Conservation (phyloP, 1,284 basidiomycete genomes). For the Grifola frondosa region DNA sequence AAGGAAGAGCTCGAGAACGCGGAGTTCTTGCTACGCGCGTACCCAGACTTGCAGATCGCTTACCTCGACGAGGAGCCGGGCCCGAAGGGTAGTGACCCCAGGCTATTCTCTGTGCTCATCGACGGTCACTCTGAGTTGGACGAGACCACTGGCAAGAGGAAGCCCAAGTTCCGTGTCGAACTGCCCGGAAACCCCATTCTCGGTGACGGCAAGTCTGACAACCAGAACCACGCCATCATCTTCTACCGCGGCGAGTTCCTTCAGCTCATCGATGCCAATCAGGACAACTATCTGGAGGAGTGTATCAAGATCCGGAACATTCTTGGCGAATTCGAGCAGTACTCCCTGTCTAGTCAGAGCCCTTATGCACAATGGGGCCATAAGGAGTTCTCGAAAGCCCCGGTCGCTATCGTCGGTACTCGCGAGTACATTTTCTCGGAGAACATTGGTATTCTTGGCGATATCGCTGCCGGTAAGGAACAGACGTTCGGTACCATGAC, state of each 20-base stretch:
- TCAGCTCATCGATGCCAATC: slow-evolving; percentile 99
- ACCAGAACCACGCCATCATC: slow-evolving; percentile 99
- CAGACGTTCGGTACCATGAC: slow-evolving; percentile 99
- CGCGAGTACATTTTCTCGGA: slow-evolving; percentile 99
- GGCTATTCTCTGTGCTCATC: slow-evolving; percentile 92
- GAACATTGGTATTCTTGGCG: slow-evolving; percentile 99
- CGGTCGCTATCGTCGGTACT: slow-evolving; percentile 97
- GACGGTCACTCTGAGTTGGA: slow-evolving; percentile 98
- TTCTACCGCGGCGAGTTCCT: slow-evolving; percentile 99
- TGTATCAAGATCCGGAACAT: slow-evolving; percentile 99
- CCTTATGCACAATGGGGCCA: slow-evolving; percentile 95
- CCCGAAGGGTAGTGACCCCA: slow-evolving; percentile 85
- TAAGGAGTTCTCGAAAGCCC: slow-evolving; percentile 87
- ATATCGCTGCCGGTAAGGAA: slow-evolving; percentile 99
- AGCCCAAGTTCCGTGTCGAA: slow-evolving; percentile 98
- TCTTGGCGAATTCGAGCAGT: slow-evolving; percentile 97
- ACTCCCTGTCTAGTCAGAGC: slow-evolving; percentile 86
- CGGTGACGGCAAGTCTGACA: slow-evolving; percentile 99
- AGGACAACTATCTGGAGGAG: slow-evolving; percentile 99
- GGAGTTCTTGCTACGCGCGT: slow-evolving; percentile 96
- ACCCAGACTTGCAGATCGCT: slow-evolving; percentile 98
- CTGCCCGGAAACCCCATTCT: slow-evolving; percentile 99
- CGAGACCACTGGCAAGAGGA: slow-evolving; percentile 84
- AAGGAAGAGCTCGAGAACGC: slow-evolving; percentile 99
- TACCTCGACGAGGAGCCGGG: slow-evolving; percentile 96